Evolutionary conservation across 805 yeast species (phyloP), one percentile per base, ranked within the genome.

Genomic region (Ogataea degrootiae): DNA sequence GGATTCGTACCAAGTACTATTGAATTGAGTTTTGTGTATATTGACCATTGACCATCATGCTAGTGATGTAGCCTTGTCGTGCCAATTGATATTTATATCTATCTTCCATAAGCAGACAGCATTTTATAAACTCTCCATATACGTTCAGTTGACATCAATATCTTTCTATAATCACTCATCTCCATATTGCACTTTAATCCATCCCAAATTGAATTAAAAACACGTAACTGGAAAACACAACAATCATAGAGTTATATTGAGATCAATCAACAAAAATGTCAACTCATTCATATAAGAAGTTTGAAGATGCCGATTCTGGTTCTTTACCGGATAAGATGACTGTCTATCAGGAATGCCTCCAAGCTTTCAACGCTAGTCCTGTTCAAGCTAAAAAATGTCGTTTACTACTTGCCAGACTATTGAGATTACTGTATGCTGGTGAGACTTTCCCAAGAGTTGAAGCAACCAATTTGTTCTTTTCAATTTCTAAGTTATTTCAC

Each of bases 401-500:
- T 59, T 66, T 74, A 49, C 72, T 92, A 63, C 76, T 94, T 64
- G 85, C 97, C 34, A 83, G 90, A 68, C 74, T 94, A 58, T 74
- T 91, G 62, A 80, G 96, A 61, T 76, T 94, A 63, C 70, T 94
- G 52, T 85, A 88, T 61, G 75, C 83, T 47, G 98, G 98, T 47
- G 96, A 89, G 62, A 75, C 80, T 22, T 94, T 92, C 71, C 95
- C 95, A 42, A 76, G 81, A 45, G 83, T 81, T 54, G 98, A 94
- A 69, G 89, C 97, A 26, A 94, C 99, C 34, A 83, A 88, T 40
- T 74, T 94, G 60, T 94, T 94, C 68, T 94, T 94, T 69, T 86
- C 96, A 12, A 87, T 92, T 60, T 89, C 97, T 42, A 92, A 92
- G 71, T 75, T 94, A 59, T 94, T 94, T 67, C 99, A 94, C 66